Evolutionary conservation across 2,329 filamentous ascomycete species (phyloP).

Genomic region (Colletotrichum sublineola): DNA sequence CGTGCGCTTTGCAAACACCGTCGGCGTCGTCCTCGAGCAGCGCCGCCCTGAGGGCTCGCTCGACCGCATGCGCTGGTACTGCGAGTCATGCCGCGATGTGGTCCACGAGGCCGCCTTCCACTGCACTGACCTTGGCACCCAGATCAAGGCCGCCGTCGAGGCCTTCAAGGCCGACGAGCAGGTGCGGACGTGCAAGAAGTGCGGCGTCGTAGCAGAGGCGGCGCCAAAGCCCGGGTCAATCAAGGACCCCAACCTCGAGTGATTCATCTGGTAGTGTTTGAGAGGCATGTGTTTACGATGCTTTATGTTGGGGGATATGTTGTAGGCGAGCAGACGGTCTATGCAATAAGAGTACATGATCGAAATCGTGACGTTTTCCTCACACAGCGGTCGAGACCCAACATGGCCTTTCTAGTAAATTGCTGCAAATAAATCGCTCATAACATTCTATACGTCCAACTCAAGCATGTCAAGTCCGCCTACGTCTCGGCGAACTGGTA

Average conservation of each 20-base stretch:
- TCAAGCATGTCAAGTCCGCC: conserved; percentile 33
- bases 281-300: not conserved
- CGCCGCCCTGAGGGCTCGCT: conserved; percentile 76
- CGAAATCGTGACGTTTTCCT: not conserved
- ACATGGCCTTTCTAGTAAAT: not conserved
- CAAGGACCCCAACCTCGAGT: conserved; percentile 68
- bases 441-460: not conserved
- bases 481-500: conserved; percentile 84
- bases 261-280: conserved; percentile 17
- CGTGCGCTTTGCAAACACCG: conserved; percentile 90
- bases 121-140: conserved; percentile 90
- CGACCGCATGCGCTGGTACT: conserved; percentile 94
- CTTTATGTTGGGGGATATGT: conserved; percentile 9
- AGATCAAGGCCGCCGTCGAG: conserved; percentile 94
- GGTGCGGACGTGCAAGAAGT: conserved; percentile 81
- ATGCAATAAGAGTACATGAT: conserved; percentile 34
- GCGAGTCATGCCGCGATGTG: conserved; percentile 74
- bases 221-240: conserved; percentile 73
- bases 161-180: conserved; percentile 77
- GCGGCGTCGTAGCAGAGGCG: conserved; percentile 81
- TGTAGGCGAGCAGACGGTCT: conserved; percentile 31
- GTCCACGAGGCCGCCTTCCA: conserved; percentile 91
- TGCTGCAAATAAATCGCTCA: conserved; percentile 5
- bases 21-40: conserved; percentile 95
- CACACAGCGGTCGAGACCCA: not conserved